phyloP scores from a whole-genome alignment of 2,329 filamentous ascomycete genomes.

The Aspergillus sp. region DNA sequence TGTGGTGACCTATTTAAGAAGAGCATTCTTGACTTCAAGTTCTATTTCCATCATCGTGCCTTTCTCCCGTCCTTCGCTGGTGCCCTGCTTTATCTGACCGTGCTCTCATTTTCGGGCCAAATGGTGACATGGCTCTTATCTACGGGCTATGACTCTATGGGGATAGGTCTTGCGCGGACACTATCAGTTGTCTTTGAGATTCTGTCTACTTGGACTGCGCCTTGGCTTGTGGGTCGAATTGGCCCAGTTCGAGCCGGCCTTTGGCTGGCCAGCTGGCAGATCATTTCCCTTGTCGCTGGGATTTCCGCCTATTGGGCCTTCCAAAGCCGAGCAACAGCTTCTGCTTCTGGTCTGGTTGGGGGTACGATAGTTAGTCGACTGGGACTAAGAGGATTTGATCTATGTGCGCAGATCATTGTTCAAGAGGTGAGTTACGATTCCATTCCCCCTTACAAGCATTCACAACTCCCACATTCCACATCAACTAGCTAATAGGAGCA shows the following conservation, averaged over 20 bases:
- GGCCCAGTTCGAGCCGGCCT: constrained; percentile 64
- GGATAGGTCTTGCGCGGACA: constrained; percentile 50
- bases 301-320: constrained; percentile 44
- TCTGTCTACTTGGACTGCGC: constrained; percentile 54
- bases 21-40: neutral
- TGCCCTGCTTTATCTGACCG: constrained; percentile 55
- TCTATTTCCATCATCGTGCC: constrained; percentile 29
- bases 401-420: constrained; percentile 60
- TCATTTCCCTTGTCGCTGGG: constrained; percentile 53
- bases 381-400: constrained; percentile 62
- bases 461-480: no score
- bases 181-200: constrained; percentile 53
- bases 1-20: constrained; percentile 7
- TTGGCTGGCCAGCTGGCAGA: constrained; percentile 70
- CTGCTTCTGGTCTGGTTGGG: constrained; percentile 50
- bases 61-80: constrained; percentile 51
- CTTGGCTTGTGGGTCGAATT: constrained; percentile 50
- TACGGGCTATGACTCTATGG: constrained; percentile 48
- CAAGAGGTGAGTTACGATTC: constrained; percentile 51
- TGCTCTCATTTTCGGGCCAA: constrained; percentile 55
- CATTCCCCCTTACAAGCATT: no score
- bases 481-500: neutral
- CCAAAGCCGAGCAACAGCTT: constrained; percentile 20
- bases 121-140: constrained; percentile 58
- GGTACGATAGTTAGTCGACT: constrained; percentile 58